Conservation (phyloP, 352 stramenopile genomes). For the Globisporangium polare region DNA sequence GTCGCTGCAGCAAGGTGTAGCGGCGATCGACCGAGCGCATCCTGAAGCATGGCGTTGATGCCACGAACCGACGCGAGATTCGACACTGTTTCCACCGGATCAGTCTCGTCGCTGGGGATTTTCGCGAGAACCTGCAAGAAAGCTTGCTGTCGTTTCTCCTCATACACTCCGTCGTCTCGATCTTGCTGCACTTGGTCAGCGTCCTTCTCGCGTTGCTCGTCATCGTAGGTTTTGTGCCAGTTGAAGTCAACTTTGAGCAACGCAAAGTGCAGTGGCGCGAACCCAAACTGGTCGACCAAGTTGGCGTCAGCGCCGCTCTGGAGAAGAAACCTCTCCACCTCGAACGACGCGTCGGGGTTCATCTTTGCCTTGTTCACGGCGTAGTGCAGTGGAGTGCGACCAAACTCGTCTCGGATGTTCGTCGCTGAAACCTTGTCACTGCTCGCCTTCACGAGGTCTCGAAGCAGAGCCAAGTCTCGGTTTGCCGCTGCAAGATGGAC, state of each 20-base stretch:
- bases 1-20: conserved; percentile 70
- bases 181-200: conserved; percentile 22
- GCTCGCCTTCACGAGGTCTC: conserved; percentile 35
- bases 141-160: conserved; percentile 36
- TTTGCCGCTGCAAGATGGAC: conserved; percentile 60
- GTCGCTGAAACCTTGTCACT: conserved; percentile 33
- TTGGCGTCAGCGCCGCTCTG: conserved; percentile 50
- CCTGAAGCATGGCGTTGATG: conserved; percentile 33
- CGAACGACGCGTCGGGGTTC: conserved; percentile 70
- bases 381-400: conserved; percentile 64
- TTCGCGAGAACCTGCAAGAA: conserved; percentile 36
- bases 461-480: conserved; percentile 57
- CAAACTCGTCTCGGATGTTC: conserved; percentile 46
- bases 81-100: conserved; percentile 76
- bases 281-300: conserved; percentile 52
- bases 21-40: conserved; percentile 50
- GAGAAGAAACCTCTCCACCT: conserved; percentile 69
- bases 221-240: conserved; percentile 59
- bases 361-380: conserved; percentile 66
- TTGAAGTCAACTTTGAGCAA: conserved; percentile 64
- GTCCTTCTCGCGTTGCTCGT: conserved; percentile 23
- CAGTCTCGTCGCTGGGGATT: conserved; percentile 42
- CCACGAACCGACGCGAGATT: conserved; percentile 52
- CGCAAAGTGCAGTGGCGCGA: conserved; percentile 60
- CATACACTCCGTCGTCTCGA: conserved; percentile 38